Percentiles rank a stretch among this genome's conserved stretches.
Conservation (phyloP, 2,329 filamentous ascomycete species). For the Pseudocercospora cruenta region DNA sequence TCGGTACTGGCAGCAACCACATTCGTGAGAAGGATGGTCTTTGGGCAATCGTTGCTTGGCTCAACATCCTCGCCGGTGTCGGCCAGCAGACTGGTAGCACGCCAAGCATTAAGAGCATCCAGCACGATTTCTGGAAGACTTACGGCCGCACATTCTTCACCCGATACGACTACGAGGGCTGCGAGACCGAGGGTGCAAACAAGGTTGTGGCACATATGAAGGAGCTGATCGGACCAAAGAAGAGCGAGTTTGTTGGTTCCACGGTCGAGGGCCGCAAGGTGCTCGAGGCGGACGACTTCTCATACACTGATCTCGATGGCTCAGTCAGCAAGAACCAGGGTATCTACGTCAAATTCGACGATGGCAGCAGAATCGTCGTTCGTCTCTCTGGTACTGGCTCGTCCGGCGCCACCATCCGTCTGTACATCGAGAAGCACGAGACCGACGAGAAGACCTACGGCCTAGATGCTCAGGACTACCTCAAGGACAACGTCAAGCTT, state of each 20-base stretch:
- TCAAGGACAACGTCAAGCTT: conserved; percentile 85
- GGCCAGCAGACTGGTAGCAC: conserved; percentile 79
- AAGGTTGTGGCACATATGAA: conserved; percentile 84
- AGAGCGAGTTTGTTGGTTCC: conserved; percentile 78
- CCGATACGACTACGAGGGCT: conserved; percentile 96
- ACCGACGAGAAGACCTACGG: conserved; percentile 76
- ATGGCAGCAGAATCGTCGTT: conserved; percentile 92
- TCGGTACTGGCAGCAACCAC: conserved; percentile 97
- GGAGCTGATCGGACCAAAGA: conserved; percentile 71
- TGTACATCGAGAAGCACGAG: conserved; percentile 97
- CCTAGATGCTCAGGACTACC: conserved; percentile 87
- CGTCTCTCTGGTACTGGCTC: conserved; percentile 93
- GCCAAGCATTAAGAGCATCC: conserved; percentile 93
- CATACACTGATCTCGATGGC: conserved; percentile 97
- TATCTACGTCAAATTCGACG: conserved; percentile 90
- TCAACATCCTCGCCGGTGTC: conserved; percentile 96
- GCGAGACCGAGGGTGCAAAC: conserved; percentile 86
- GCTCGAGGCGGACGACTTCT: conserved; percentile 89
- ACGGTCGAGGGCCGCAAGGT: conserved; percentile 82
- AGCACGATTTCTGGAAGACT: conserved; percentile 93
- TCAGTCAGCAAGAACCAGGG: conserved; percentile 96
- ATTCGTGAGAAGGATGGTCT: conserved; percentile 99
- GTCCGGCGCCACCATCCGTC: conserved; percentile 90
- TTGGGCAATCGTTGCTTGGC: conserved; percentile 96
- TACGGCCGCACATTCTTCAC: conserved; percentile 99